Percentiles rank a stretch among this genome's conserved stretches.
phyloP scores from a whole-genome alignment of 192 early-diverging fungal genomes.

The Rhizophagus clarus region DNA sequence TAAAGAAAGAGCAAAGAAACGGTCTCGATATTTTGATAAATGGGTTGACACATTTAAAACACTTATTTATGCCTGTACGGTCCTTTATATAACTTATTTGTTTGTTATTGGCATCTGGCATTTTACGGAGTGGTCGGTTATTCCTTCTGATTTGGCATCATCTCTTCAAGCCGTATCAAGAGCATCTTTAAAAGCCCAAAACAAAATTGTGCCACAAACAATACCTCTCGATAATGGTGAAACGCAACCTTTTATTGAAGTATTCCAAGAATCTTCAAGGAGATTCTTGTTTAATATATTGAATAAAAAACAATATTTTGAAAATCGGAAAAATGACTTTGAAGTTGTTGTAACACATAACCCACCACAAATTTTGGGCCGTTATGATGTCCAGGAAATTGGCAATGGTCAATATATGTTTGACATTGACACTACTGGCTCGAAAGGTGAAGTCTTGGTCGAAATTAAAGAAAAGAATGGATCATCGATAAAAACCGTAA shows the following conservation, averaged over 20 bases:
- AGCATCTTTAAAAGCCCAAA: slow-evolving; percentile 6
- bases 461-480: slow-evolving; percentile 25
- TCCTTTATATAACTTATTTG: slow-evolving; percentile 11
- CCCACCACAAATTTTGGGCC: slow-evolving; percentile 18
- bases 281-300: slow-evolving; percentile 6
- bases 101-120: not conserved
- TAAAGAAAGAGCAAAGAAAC: slow-evolving; percentile 1
- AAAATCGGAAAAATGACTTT: not conserved
- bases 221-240: not conserved
- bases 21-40: not conserved
- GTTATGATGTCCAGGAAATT: not conserved
- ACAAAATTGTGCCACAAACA: not conserved
- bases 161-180: slow-evolving; percentile 19
- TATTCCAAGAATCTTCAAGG: slow-evolving; percentile 1
- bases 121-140: slow-evolving; percentile 18
- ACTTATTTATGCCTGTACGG: not conserved
- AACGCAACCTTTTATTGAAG: not conserved
- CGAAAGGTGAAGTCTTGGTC: slow-evolving; percentile 13
- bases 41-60: not conserved
- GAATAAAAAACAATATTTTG: not conserved
- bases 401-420: slow-evolving; percentile 15
- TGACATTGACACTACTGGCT: slow-evolving; percentile 12
- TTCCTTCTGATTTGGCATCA: slow-evolving; percentile 6
- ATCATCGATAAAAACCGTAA: not conserved
- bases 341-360: slow-evolving; percentile 26